phyloP scores from a whole-genome alignment of 768 basidiomycete species.

The Termitomyces titanicus region DNA sequence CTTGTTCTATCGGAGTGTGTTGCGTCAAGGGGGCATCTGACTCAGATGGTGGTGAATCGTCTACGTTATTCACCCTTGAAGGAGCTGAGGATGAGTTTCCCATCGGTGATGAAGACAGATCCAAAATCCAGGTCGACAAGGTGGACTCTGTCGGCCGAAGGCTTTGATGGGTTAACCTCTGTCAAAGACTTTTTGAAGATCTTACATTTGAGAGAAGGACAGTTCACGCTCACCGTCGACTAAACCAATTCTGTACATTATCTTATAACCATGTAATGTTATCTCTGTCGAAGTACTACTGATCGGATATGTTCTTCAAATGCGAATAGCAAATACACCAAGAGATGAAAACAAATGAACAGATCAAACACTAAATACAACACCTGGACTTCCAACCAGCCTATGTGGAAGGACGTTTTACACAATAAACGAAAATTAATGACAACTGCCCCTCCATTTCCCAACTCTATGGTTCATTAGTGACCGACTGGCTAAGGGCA shows the following conservation, averaged over 20 bases:
- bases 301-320: too few species aligned
- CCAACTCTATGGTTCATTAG: neutral
- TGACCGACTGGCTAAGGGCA: neutral
- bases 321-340: neutral
- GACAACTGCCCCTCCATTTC: neutral
- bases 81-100: slow-evolving; percentile 1
- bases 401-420: neutral
- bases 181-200: neutral
- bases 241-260: too few species aligned
- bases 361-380: neutral
- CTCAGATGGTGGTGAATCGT: neutral
- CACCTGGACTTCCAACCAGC: neutral
- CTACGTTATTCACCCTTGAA: neutral
- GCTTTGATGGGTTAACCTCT: neutral
- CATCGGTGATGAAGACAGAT: neutral
- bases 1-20: slow-evolving; percentile 1
- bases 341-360: neutral
- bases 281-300: too few species aligned
- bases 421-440: neutral
- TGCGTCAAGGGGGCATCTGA: neutral
- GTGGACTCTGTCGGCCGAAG: neutral
- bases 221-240: neutral
- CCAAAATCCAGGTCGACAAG: neutral
- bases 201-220: neutral
- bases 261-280: too few species aligned